These are phyloP conservation scores for Mallotus japonicus DNA, from an alignment of 441 rosid genomes.

Conservation along the genomic window DNA sequence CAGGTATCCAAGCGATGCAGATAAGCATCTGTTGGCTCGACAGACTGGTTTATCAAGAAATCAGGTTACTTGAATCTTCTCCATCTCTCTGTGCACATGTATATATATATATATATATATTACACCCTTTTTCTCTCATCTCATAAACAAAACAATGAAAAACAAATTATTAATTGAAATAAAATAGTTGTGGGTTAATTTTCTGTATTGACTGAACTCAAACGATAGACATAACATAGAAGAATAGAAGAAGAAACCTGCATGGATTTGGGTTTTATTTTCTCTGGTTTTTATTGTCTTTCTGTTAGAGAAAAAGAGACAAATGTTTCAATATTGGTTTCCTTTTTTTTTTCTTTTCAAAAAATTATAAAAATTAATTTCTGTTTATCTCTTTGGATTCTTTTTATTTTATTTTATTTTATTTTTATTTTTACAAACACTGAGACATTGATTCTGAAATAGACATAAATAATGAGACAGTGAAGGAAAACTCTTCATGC, in stretches of 20 bases:
- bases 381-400: conserved; percentile 20
- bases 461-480: conserved; percentile 31
- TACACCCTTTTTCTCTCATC: not conserved
- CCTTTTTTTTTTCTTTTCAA: not conserved
- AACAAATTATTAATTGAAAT: not conserved
- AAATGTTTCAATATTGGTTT: not conserved
- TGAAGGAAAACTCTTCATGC: conserved; percentile 17
- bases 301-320: conserved; percentile 21
- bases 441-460: conserved; percentile 42
- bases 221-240: not conserved
- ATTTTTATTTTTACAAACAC: not conserved
- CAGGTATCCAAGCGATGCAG: conserved; percentile 99
- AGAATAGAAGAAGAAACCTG: conserved; percentile 16
- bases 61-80: conserved; percentile 54
- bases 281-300: conserved; percentile 15
- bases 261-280: conserved; percentile 35
- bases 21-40: conserved; percentile 95
- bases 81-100: not conserved
- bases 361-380: not conserved
- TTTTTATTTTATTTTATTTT: not conserved
- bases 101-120: not conserved
- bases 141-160: conserved; percentile 15
- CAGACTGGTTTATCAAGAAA: conserved; percentile 97
- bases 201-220: conserved; percentile 10
- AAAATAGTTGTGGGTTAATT: conserved; percentile 13